Evolutionary conservation across 2,329 filamentous ascomycete genomes (phyloP).

Genomic region (Pezicula rhizophila): DNA sequence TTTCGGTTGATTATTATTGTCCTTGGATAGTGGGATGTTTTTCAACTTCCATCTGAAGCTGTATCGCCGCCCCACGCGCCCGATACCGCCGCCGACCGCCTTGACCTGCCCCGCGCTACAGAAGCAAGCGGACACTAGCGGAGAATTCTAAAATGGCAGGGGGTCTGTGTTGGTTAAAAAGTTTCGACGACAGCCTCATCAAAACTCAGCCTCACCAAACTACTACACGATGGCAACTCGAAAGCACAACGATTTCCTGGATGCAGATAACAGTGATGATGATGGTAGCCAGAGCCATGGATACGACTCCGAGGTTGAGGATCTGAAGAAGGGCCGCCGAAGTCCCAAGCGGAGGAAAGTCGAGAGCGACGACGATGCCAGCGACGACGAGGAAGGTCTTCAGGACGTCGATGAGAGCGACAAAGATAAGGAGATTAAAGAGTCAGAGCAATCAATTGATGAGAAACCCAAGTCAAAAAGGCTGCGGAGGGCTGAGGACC

Average conservation of each 20-base stretch:
- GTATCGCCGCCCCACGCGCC: too few relatives aligned
- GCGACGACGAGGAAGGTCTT: conserved; percentile 30
- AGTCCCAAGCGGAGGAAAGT: conserved; percentile 59
- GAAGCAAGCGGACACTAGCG: too few relatives aligned
- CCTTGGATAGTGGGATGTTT: conserved; percentile 2
- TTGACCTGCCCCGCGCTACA: too few relatives aligned
- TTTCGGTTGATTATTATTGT: background rate
- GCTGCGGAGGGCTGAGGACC: conserved; percentile 25
- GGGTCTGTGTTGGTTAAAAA: background rate
- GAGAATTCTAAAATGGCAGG: too few relatives aligned
- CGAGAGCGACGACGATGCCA: conserved; percentile 30
- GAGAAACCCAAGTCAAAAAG: conserved; percentile 17
- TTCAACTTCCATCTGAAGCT: background rate
- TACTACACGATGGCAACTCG: conserved; percentile 47
- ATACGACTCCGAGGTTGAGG: conserved; percentile 60
- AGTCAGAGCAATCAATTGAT: conserved; percentile 16
- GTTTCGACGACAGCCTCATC: background rate
- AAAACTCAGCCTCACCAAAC: conserved; percentile 1
- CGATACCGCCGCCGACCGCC: too few relatives aligned
- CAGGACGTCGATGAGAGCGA: conserved; percentile 6
- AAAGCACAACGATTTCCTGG: conserved; percentile 69
- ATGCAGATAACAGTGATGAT: conserved; percentile 52
- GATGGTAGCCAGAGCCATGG: conserved; percentile 37
- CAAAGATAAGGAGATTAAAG: conserved; percentile 22
- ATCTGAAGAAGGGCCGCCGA: conserved; percentile 59